Percentiles rank a stretch among this genome's conserved stretches.
Evolutionary conservation across 352 stramenopile genomes (phyloP).

Genomic region (Pythium aphanidermatum): DNA sequence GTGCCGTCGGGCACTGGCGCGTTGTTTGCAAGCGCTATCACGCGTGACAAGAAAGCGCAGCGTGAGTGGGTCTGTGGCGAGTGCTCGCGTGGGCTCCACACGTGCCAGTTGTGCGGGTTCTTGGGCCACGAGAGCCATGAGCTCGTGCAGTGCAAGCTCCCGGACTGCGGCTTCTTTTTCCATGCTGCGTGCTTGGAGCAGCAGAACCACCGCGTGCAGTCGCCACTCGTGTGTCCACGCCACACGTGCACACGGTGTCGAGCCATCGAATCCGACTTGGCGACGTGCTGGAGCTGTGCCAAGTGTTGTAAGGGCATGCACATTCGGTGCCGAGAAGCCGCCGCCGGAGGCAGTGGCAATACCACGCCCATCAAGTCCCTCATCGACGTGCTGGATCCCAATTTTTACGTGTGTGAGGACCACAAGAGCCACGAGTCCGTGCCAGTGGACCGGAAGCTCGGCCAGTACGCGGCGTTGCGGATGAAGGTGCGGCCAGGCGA

Average conservation of each 20-base stretch:
- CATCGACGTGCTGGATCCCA: conserved; percentile 10
- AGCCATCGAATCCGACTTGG: conserved; percentile 41
- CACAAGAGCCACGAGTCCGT: conserved; percentile 19
- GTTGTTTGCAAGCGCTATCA: conserved; percentile 15
- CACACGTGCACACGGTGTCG: conserved; percentile 51
- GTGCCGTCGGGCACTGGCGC: conserved; percentile 1
- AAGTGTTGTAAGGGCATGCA: conserved; percentile 47
- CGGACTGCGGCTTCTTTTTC: conserved; percentile 57
- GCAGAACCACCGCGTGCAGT: conserved; percentile 8
- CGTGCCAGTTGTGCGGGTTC: conserved; percentile 61
- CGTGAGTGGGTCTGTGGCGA: conserved; percentile 62
- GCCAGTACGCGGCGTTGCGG: conserved; percentile 21
- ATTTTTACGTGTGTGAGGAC: conserved; percentile 39
- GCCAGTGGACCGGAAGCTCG: conserved; percentile 4
- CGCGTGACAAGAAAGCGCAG: conserved; percentile 24
- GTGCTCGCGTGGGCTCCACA: conserved; percentile 47
- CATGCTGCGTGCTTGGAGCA: conserved; percentile 34
- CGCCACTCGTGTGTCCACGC: conserved; percentile 46
- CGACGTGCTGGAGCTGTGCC: conserved; percentile 42
- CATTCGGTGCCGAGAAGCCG: conserved; percentile 28
- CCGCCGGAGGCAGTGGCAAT: not conserved
- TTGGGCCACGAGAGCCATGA: conserved; percentile 53
- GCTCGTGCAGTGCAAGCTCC: conserved; percentile 39
- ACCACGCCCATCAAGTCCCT: not conserved
- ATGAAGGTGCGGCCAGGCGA: conserved; percentile 37